A percentile compares a stretch with the other conserved stretches of the same genome.
Conservation (phyloP, 306 rosid genomes). For the Gastrolobium villosum region DNA sequence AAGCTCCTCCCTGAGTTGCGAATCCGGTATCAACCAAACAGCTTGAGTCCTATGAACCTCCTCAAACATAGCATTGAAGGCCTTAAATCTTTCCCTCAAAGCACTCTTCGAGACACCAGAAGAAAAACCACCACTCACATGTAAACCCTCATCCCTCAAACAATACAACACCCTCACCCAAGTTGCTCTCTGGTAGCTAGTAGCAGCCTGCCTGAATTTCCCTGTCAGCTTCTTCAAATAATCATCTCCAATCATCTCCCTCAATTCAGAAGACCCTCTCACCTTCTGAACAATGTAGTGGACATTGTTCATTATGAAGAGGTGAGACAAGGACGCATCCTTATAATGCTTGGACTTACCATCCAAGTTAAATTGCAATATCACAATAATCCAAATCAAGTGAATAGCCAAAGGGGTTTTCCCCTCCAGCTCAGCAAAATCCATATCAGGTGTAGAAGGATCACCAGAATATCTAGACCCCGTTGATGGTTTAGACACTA, state of each 20-base stretch:
- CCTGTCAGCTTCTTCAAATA: slow-evolving; percentile 86
- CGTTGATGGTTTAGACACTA: slow-evolving; percentile 90
- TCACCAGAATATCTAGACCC: slow-evolving; percentile 88
- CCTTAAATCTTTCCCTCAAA: slow-evolving; percentile 92
- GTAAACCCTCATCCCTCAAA: slow-evolving; percentile 93
- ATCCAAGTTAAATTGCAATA: slow-evolving; percentile 89
- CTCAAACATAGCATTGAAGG: slow-evolving; percentile 95
- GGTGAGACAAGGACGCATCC: slow-evolving; percentile 76
- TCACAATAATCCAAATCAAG: slow-evolving; percentile 96
- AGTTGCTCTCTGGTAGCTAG: slow-evolving; percentile 93
- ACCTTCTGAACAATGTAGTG: slow-evolving; percentile 97
- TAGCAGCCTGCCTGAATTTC: slow-evolving; percentile 88
- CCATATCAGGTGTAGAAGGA: slow-evolving; percentile 89
- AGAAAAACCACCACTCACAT: slow-evolving; percentile 87
- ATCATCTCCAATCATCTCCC: slow-evolving; percentile 94
- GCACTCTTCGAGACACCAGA: slow-evolving; percentile 95
- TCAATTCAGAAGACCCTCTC: slow-evolving; percentile 84
- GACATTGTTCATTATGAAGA: slow-evolving; percentile 97
- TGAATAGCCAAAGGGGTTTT: slow-evolving; percentile 86
- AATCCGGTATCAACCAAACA: slow-evolving; percentile 90
- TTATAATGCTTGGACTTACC: slow-evolving; percentile 94
- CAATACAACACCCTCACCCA: slow-evolving; percentile 93
- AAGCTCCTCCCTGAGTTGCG: slow-evolving; percentile 96
- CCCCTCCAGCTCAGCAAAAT: slow-evolving; percentile 82
- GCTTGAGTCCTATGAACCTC: slow-evolving; percentile 96